phyloP scores from a whole-genome alignment of 1,139 yeast genomes.

The Blastobotrys buckinghamii region DNA sequence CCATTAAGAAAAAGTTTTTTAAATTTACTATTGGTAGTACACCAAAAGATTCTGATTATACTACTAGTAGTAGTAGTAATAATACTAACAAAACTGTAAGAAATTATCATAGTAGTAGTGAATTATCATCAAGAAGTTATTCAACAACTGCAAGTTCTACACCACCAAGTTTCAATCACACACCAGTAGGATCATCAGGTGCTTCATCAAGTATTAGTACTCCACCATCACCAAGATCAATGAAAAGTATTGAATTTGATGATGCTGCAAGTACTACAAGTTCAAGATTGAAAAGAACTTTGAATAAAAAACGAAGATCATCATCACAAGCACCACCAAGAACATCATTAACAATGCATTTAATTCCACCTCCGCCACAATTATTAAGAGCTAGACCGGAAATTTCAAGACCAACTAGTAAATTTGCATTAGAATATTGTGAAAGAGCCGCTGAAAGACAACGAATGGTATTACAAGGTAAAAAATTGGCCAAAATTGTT shows the following conservation, averaged over 20 bases:
- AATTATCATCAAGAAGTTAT: neutral
- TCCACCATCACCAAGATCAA: conserved; percentile 21
- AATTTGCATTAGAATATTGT: conserved; percentile 25
- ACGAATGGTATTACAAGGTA: neutral
- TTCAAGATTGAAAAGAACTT: neutral
- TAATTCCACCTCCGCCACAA: conserved; percentile 31
- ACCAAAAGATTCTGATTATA: neutral
- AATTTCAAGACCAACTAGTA: conserved; percentile 23
- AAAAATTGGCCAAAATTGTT: neutral
- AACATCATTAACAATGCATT: conserved; percentile 24
- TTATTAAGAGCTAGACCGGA: conserved; percentile 27
- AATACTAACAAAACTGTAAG: neutral
- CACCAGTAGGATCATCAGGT: conserved; percentile 16
- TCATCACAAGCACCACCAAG: neutral
- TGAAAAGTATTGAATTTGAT: conserved; percentile 6
- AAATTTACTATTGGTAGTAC: neutral
- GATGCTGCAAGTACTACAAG: neutral
- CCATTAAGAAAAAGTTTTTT: neutral
- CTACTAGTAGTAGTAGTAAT: neutral
- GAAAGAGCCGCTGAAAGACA: conserved; percentile 13
- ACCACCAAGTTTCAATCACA: conserved; percentile 15
- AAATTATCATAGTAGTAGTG: conserved; percentile 10
- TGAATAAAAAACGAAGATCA: neutral
- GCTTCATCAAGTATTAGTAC: conserved; percentile 16
- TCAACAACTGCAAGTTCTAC: conserved; percentile 13